Conservation (phyloP, 192 early-diverging fungal genomes). For the Coemansia sp. region DNA sequence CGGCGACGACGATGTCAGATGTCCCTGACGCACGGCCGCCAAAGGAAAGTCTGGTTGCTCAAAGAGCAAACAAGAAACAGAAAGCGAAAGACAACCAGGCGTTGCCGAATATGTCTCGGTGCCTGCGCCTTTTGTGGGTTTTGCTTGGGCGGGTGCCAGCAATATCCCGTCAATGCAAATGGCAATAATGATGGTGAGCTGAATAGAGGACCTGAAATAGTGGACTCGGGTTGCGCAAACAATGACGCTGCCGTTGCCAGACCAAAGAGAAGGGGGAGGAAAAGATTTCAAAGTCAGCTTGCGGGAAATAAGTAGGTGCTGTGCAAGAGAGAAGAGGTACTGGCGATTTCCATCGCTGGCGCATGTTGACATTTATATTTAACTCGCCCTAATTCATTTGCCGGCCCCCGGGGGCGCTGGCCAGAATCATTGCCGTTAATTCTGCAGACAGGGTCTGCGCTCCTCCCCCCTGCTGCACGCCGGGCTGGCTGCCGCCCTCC, state of each 20-base stretch:
- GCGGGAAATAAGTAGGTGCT: conserved; percentile 3
- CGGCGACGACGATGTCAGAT: neutral
- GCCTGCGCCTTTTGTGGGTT: neutral
- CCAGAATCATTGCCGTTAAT: conserved; percentile 42
- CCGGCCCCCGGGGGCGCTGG: conserved; percentile 25
- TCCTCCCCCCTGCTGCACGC: conserved; percentile 11
- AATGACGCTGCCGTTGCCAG: neutral
- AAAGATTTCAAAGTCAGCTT: conserved; percentile 4
- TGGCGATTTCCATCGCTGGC: conserved; percentile 5
- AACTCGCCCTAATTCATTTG: conserved; percentile 31
- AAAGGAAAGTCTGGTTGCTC: neutral
- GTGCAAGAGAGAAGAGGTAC: neutral
- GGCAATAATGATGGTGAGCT: conserved; percentile 3
- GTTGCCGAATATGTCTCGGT: neutral
- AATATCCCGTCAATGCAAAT: conserved; percentile 1
- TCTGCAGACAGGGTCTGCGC: conserved; percentile 22
- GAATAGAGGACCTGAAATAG: conserved; percentile 5
- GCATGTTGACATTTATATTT: conserved; percentile 18
- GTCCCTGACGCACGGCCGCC: conserved; percentile 4
- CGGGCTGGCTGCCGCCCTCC: conserved; percentile 7
- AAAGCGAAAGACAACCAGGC: neutral
- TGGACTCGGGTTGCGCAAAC: neutral
- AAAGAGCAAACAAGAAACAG: neutral
- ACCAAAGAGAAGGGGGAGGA: neutral
- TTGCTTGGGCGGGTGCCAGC: neutral